Evolutionary conservation across 257 asterid genomes (phyloP).

Genomic region (Eustoma russellianum): DNA sequence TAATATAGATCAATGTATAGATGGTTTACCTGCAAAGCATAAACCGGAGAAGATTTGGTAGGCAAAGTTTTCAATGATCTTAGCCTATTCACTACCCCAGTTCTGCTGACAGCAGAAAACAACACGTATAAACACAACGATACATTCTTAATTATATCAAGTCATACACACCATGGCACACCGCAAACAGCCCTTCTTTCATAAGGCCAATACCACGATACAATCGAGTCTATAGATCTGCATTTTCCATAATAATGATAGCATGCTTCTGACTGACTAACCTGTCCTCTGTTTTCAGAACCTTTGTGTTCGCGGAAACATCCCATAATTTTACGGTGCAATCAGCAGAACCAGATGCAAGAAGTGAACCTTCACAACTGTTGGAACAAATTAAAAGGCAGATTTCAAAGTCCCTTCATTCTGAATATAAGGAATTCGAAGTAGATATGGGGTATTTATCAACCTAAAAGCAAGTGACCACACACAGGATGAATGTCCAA

Average conservation of each 20-base stretch:
- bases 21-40: constrained; percentile 39
- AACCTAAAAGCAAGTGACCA: constrained; percentile 98
- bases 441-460: constrained; percentile 2
- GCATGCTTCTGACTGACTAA: constrained; percentile 20
- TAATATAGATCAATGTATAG: too few species aligned
- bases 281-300: constrained; percentile 64
- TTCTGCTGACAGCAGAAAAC: constrained; percentile 33
- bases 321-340: constrained; percentile 98
- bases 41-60: constrained; percentile 50
- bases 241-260: too few species aligned
- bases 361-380: constrained; percentile 97
- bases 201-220: not conserved
- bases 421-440: constrained; percentile 1
- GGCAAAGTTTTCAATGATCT: constrained; percentile 70
- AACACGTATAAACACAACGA: too few species aligned
- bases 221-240: too few species aligned
- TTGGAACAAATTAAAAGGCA: constrained; percentile 12
- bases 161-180: too few species aligned
- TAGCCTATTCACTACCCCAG: constrained; percentile 55
- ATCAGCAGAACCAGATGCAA: constrained; percentile 99
- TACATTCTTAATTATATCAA: too few species aligned
- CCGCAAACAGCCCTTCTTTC: too few species aligned
- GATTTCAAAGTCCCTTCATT: constrained; percentile 3
- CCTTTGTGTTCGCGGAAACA: constrained; percentile 69
- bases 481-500: constrained; percentile 86